phyloP scores from a whole-genome alignment of 2,329 filamentous ascomycete species.

The Trichoderma oligosporum region DNA sequence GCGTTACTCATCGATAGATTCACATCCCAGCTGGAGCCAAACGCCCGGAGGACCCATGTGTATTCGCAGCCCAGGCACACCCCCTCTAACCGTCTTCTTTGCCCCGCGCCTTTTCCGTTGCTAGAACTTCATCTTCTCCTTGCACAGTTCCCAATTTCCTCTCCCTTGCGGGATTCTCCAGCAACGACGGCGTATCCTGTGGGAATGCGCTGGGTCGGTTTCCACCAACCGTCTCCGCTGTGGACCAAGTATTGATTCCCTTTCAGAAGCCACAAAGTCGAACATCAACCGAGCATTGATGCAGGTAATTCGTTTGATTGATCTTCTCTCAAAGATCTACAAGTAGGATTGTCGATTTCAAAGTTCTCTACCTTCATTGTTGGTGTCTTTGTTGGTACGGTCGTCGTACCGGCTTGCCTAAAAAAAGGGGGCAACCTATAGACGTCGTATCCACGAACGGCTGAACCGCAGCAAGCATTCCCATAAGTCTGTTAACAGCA shows the following conservation, averaged over 20 bases:
- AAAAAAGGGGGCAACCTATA: slow-evolving; percentile 4
- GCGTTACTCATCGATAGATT: slow-evolving; percentile 15
- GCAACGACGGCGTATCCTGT: slow-evolving; percentile 8
- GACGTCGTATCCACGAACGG: not conserved
- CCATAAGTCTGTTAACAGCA: slow-evolving; percentile 5
- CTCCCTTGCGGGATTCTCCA: slow-evolving; percentile 15
- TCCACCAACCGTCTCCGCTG: slow-evolving; percentile 19
- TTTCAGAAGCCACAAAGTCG: slow-evolving; percentile 17
- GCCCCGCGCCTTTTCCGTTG: slow-evolving; percentile 19
- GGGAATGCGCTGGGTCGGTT: slow-evolving; percentile 18
- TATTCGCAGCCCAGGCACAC: slow-evolving; percentile 18
- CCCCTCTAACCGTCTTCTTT: slow-evolving; percentile 18
- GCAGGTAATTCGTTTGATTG: slow-evolving; percentile 19
- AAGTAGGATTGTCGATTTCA: slow-evolving; percentile 13
- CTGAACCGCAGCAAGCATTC: slow-evolving; percentile 4
- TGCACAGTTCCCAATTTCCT: slow-evolving; percentile 8
- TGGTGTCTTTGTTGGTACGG: slow-evolving; percentile 6
- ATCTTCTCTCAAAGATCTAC: slow-evolving; percentile 18
- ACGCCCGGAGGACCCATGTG: slow-evolving; percentile 16
- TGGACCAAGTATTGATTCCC: slow-evolving; percentile 19
- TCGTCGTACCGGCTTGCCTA: not conserved
- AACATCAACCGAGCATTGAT: slow-evolving; percentile 17
- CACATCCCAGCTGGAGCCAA: slow-evolving; percentile 18
- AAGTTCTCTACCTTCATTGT: slow-evolving; percentile 11
- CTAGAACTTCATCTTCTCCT: slow-evolving; percentile 19